A percentile compares a stretch with the other conserved stretches of the same genome.
These are phyloP conservation scores for Clonostachys rosea DNA, from an alignment of 2,329 filamentous ascomycete genomes.

Conservation along the genomic window DNA sequence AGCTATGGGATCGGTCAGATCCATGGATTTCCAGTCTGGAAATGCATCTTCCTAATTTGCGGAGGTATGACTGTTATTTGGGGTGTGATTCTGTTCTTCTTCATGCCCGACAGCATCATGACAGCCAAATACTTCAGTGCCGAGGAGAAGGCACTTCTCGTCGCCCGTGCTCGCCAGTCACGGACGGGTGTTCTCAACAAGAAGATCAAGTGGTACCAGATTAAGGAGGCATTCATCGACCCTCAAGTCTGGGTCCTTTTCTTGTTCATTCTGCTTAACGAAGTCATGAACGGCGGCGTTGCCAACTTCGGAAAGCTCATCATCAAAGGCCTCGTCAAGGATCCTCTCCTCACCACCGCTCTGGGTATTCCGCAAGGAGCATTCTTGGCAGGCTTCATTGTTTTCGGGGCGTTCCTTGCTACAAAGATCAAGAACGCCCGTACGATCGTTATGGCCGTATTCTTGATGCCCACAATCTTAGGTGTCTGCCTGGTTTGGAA, in stretches of 20 bases:
- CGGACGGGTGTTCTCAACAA: constrained; percentile 40
- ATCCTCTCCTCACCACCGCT: constrained; percentile 33
- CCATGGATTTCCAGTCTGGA: constrained; percentile 35
- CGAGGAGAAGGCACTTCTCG: neutral
- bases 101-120: neutral
- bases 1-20: constrained; percentile 31
- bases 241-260: constrained; percentile 55
- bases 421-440: constrained; percentile 42
- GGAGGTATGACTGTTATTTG: neutral
- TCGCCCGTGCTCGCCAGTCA: constrained; percentile 30
- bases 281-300: constrained; percentile 42
- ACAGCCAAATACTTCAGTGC: constrained; percentile 3
- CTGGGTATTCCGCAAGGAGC: constrained; percentile 50
- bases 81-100: neutral
- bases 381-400: constrained; percentile 46
- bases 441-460: constrained; percentile 46
- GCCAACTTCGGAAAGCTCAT: constrained; percentile 4
- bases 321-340: constrained; percentile 19
- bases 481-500: constrained; percentile 46
- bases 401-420: constrained; percentile 45
- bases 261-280: constrained; percentile 37
- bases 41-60: constrained; percentile 43
- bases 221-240: constrained; percentile 39
- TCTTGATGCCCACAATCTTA: constrained; percentile 44
- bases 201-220: constrained; percentile 37